Evolutionary conservation across 2,329 filamentous ascomycete genomes (phyloP), one percentile per base, ranked within the genome.

Genomic region (Fusarium heterosporum): DNA sequence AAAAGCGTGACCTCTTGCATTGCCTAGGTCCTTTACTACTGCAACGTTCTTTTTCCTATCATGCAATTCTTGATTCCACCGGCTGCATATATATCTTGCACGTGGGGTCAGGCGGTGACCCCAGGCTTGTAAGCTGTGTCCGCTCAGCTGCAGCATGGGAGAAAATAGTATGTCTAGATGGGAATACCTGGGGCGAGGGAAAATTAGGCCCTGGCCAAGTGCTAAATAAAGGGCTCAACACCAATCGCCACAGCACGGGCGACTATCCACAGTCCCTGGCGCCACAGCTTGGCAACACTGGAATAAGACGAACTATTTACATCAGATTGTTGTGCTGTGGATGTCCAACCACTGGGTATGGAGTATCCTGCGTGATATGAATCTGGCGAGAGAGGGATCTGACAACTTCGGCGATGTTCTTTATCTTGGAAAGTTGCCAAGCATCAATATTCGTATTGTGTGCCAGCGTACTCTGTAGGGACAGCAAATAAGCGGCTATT

Each of bases 211-310:
- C 53, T 45, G 26, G 34, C 17, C 17, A 39, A 36, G 25, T 28
- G 29, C 26, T 30, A 38, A 48, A 22, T 16, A 50, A 50, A 26
- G 30, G 9, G 19, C 49, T 55, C 38, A 61, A 54, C 43, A 53
- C 64, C 65, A 69, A 63, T 69, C 56, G 66, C 65, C 28, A 69
- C 63, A 38, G 56, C 66, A 69, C 66, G 65, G 49, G 62, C 49
- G 46, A 38, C 48, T 36, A 48, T 26, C 40, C 26, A 42, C 41
- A 16, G 41, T 28, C 36, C 48, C 63, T 32, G 36, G 40, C 41
- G 51, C 40, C 42, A 63, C 64, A 58, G 42, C 29, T 41, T 19
- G 25, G 34, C 50, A n/a, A 48, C 51, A 42, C 46, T 25, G 28
- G 38, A 32, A 50, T 43, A 47, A 36, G 45, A 32, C 32, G 41